Base-by-base conservation (phyloP, 305 asterid genomes). In the Fraxinus floribunda region DNA sequence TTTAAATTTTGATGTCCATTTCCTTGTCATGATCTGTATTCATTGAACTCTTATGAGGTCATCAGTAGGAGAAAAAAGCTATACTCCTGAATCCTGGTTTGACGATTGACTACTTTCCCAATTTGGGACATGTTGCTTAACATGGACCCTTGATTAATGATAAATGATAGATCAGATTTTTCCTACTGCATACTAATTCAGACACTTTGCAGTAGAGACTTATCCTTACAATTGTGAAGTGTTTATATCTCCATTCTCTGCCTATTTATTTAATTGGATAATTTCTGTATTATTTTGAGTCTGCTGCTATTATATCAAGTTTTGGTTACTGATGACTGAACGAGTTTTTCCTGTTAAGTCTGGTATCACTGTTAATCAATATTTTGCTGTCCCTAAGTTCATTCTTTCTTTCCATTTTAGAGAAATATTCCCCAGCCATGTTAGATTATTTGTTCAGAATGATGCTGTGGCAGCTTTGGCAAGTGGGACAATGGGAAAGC, bases 391-490 rank as follows among this genome's bases (percentile, higher is more conserved):
- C 49, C 77, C 75, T 79, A 79, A 49, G 11, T 78, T 13, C 15
- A 7, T 24, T 18, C 22, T 52, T 74, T 66, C 82, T 71, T 81
- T 80, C 36, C 78, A 2, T 81, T 55, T 2, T 29, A 94, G 98
- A 87, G 97, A 92, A 81, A 93, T 93, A 88, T 94, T 94, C 86
- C 93, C 98, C 70, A 89, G 89, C 82, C 90, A 91, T 60, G 94
- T 93, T 18, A 86, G 88, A 78, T 86, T 93, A 81, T 94, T 87
- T 84, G 98, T 94, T 77, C 91, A 93, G 87, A 94, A 94, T 83
- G 98, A 94, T 87, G 94, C 97, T 41, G 97, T 94, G 70, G 98
- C 97, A 32, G 98, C 98, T 84, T 86, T 94, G 84, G 94, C 97
- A 29, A 88, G 97, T 86, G 97, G 98, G 74, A 94, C 98, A 13